Conservation (phyloP, 1,284 basidiomycete species). For the Psilocybe mexicana region DNA sequence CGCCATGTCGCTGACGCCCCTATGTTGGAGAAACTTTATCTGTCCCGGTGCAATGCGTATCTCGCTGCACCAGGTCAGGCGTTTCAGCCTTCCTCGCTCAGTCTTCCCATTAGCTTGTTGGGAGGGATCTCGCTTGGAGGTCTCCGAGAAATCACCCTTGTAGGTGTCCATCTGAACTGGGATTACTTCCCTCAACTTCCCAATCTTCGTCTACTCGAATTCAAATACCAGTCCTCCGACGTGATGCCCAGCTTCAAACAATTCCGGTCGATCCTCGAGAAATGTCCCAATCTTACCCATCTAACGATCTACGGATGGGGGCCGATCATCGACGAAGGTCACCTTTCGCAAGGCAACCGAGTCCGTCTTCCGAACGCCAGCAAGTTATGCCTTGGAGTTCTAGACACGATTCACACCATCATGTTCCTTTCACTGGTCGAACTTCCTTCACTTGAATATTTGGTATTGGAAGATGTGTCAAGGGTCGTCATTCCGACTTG, state of each 20-base stretch:
- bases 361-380: slow-evolving; percentile 37
- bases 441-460: slow-evolving; percentile 38
- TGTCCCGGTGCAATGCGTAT: slow-evolving; percentile 57
- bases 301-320: slow-evolving; percentile 54
- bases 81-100: slow-evolving; percentile 44
- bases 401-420: slow-evolving; percentile 43
- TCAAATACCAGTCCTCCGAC: slow-evolving; percentile 52
- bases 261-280: slow-evolving; percentile 41
- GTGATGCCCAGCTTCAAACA: slow-evolving; percentile 49
- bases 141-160: slow-evolving; percentile 44
- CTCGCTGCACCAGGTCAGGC: slow-evolving; percentile 42
- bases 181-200: slow-evolving; percentile 32
- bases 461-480: slow-evolving; percentile 48
- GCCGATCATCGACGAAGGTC: slow-evolving; percentile 31
- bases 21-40: slow-evolving; percentile 39
- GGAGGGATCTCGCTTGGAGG: slow-evolving; percentile 29
- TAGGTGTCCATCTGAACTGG: slow-evolving; percentile 59
- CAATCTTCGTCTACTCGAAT: slow-evolving; percentile 45
- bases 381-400: slow-evolving; percentile 46
- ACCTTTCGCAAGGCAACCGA: not conserved
- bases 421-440: slow-evolving; percentile 43
- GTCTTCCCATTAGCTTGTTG: slow-evolving; percentile 43
- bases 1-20: slow-evolving; percentile 32
- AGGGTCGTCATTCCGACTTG: slow-evolving; percentile 32
- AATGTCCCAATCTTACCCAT: slow-evolving; percentile 39